Conservation (phyloP, 495 filamentous ascomycete genomes). For the Penicillium cinerascens region DNA sequence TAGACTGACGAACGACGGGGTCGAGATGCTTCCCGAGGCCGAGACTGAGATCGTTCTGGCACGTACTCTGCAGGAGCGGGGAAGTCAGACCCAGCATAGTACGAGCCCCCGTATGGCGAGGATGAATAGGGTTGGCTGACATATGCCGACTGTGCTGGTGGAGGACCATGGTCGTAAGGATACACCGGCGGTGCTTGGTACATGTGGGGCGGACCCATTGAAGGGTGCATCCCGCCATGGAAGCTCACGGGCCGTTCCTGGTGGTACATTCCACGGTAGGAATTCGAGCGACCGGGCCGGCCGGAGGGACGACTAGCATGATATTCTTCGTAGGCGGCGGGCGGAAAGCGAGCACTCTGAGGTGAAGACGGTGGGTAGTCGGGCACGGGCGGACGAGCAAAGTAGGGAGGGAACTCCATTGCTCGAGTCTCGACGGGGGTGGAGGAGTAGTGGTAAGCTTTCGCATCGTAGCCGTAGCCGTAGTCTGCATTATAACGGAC, state of each 20-base stretch:
- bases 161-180: slow-evolving; percentile 36
- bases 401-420: slow-evolving; percentile 31
- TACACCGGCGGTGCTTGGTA: slow-evolving; percentile 25
- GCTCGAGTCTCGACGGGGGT: slow-evolving; percentile 31
- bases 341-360: slow-evolving; percentile 25
- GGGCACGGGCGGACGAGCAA: slow-evolving; percentile 23
- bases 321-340: slow-evolving; percentile 23
- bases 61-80: slow-evolving; percentile 17
- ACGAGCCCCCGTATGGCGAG: slow-evolving; percentile 26
- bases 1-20: slow-evolving; percentile 35
- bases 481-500: slow-evolving; percentile 26
- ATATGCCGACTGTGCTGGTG: slow-evolving; percentile 37
- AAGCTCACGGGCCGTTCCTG: slow-evolving; percentile 42
- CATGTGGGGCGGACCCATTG: slow-evolving; percentile 26
- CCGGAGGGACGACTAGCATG: slow-evolving; percentile 25
- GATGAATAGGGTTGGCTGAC: slow-evolving; percentile 29
- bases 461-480: slow-evolving; percentile 30
- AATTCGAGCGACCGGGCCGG: slow-evolving; percentile 29
- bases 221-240: slow-evolving; percentile 34
- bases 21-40: slow-evolving; percentile 30
- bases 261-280: slow-evolving; percentile 36
- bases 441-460: slow-evolving; percentile 28
- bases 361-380: slow-evolving; percentile 34
- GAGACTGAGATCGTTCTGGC: slow-evolving; percentile 34
- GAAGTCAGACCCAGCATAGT: slow-evolving; percentile 27